Base-by-base conservation (phyloP, 768 basidiomycete genomes). In the Termitomyces sp. region DNA sequence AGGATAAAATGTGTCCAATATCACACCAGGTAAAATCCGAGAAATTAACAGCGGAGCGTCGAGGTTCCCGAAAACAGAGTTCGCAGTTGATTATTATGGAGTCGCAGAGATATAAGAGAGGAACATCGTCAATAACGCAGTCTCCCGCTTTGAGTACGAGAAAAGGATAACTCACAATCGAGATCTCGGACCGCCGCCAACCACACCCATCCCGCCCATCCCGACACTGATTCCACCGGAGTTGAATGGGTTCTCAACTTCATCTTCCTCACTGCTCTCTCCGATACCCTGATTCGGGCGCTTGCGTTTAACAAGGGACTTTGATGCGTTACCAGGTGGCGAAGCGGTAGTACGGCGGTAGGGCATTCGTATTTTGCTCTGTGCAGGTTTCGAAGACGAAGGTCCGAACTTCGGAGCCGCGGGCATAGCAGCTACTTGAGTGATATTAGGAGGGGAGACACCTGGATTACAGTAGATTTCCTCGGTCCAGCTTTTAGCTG, bases 161-260 rank as follows among this genome's bases (percentile, higher is more conserved):
- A 49, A 50, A 54, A 54, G 44, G 54, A 32, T 32, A 16, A 74
- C 74, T 75, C 66, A 80, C 79, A 74, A 68, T 70, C 77, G 70
- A 33, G 63, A 61, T 58, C 69, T 71, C 30, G 70, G 63, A 45
- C 67, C 70, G 48, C 64, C 65, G 32, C 70, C 71, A 20, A 64
- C 61, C 2, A 77, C 75, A 26, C 77, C 77, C 50, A 81, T 64
- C 3, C 78, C 80, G 54, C 69, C 76, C 65, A 78, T 70, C 13
- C 79, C 80, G 16, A 82, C 76, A 58, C 73, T 77, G 59, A 80
- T 77, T 0, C 77, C 76, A 18, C 74, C 77, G 28, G 67, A 57
- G 16, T 57, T 35, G 9, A 54, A 57, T 38, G 47, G 62, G 51
- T 35, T 61, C 47, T 63, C 68, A 20, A 65, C 66, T 18, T 77